These are phyloP conservation scores for Verticillium klebahnii DNA, from an alignment of 2,329 filamentous ascomycete species.

Conservation along the genomic window DNA sequence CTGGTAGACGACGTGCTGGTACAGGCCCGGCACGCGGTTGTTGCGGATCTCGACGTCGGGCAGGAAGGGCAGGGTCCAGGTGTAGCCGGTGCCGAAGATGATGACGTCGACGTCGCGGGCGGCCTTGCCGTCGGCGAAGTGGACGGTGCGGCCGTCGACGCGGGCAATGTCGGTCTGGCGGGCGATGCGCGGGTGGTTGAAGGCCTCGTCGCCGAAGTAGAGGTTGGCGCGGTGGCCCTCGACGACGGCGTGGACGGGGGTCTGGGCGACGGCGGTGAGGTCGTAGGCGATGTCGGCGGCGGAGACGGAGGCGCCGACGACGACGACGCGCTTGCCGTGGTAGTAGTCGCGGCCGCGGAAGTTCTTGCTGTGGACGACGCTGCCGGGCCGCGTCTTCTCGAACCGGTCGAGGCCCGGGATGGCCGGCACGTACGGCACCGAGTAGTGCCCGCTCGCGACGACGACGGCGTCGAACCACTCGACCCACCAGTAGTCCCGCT, in stretches of 20 bases:
- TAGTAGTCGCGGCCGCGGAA: slow-evolving; percentile 43
- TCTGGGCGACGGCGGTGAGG: slow-evolving; percentile 37
- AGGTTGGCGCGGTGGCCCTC: slow-evolving; percentile 42
- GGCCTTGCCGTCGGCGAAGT: slow-evolving; percentile 51
- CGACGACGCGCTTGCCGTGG: slow-evolving; percentile 48
- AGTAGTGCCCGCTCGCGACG: slow-evolving; percentile 57
- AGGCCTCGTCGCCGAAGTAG: slow-evolving; percentile 56
- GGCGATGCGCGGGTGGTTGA: slow-evolving; percentile 51
- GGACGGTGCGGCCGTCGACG: slow-evolving; percentile 41
- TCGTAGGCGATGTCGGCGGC: slow-evolving; percentile 58
- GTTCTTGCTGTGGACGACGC: slow-evolving; percentile 51
- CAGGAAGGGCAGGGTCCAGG: slow-evolving; percentile 59
- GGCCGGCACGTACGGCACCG: slow-evolving; percentile 50
- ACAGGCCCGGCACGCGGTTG: slow-evolving; percentile 51
- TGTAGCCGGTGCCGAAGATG: slow-evolving; percentile 64
- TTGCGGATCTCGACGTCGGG: slow-evolving; percentile 45
- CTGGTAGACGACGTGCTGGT: slow-evolving; percentile 53
- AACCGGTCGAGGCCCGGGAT: slow-evolving; percentile 45
- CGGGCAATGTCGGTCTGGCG: slow-evolving; percentile 42
- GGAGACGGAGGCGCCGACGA: slow-evolving; percentile 62
- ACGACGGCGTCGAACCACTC: slow-evolving; percentile 59
- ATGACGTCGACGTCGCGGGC: slow-evolving; percentile 54
- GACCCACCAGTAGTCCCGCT: slow-evolving; percentile 54
- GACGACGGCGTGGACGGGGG: slow-evolving; percentile 46
- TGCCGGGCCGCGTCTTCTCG: slow-evolving; percentile 39